Evolutionary conservation across 257 asterid species (phyloP).

Genomic region (Ilex asprella): DNA sequence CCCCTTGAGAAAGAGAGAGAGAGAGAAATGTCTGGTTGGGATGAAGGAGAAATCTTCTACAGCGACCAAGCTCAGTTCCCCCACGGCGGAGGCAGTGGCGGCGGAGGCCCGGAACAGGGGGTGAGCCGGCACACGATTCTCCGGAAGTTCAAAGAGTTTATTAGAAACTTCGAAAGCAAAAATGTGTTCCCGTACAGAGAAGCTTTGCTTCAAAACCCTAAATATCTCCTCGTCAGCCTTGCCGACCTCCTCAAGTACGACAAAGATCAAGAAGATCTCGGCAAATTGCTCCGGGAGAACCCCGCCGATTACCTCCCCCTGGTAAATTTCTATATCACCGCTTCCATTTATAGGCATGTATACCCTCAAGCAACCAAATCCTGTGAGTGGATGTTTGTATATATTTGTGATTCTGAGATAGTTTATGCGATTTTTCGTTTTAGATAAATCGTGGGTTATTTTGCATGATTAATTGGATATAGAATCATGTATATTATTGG

Average conservation of each 20-base stretch:
- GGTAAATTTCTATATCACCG: conserved; percentile 20
- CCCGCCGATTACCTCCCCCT: conserved; percentile 92
- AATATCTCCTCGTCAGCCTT: conserved; percentile 51
- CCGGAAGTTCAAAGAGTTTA: conserved; percentile 89
- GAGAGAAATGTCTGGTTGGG: conserved; percentile 84
- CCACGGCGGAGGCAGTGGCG: conserved; percentile 40
- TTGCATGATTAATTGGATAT: too few relatives aligned
- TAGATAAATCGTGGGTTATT: too few relatives aligned
- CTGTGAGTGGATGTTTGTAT: too few relatives aligned
- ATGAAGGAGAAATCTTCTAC: conserved; percentile 82
- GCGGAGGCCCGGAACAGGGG: conserved; percentile 31
- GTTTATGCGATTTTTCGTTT: too few relatives aligned
- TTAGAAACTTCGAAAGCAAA: conserved; percentile 70
- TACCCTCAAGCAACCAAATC: too few relatives aligned
- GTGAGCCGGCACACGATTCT: conserved; percentile 68
- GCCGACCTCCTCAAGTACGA: conserved; percentile 91
- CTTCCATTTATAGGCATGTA: too few relatives aligned
- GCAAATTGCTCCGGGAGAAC: conserved; percentile 58
- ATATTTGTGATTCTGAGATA: too few relatives aligned
- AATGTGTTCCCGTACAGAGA: conserved; percentile 89
- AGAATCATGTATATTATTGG: too few relatives aligned
- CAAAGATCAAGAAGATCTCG: conserved; percentile 71
- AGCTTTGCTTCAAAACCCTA: conserved; percentile 70
- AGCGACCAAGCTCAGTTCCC: conserved; percentile 97
- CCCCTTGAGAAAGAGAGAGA: background rate